phyloP scores from a whole-genome alignment of 2,329 filamentous ascomycete species.

The Neopestalotiopsis sp. region DNA sequence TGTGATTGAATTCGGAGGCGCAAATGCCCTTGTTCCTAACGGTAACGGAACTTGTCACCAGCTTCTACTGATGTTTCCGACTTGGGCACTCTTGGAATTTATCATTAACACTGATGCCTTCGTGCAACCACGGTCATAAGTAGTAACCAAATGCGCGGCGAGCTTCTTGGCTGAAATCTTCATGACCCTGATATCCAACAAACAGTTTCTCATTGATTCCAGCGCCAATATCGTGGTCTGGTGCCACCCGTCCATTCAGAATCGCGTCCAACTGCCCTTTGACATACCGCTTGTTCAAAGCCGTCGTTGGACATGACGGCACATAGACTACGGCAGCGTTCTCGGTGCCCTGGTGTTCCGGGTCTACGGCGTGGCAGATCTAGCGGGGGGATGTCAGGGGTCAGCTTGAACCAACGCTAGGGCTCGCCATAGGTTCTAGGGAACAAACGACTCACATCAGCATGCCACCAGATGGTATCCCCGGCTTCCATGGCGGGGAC shows the following conservation, averaged over 20 bases:
- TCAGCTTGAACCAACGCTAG: not conserved
- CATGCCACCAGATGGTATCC: slow-evolving; percentile 48
- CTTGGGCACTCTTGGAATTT: too few species aligned
- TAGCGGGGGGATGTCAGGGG: slow-evolving; percentile 11
- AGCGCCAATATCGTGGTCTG: not conserved
- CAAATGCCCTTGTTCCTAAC: too few species aligned
- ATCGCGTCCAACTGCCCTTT: not conserved
- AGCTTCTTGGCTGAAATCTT: not conserved
- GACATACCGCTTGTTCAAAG: slow-evolving; percentile 19
- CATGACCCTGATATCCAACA: slow-evolving; percentile 1
- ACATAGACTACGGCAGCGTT: slow-evolving; percentile 42
- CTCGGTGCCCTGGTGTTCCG: slow-evolving; percentile 38
- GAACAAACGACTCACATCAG: slow-evolving; percentile 36
- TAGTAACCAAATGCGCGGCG: not conserved
- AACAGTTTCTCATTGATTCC: slow-evolving; percentile 16
- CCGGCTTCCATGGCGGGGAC: slow-evolving; percentile 43
- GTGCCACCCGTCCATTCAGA: not conserved
- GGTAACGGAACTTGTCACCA: too few species aligned
- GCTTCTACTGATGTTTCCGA: too few species aligned
- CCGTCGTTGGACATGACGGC: slow-evolving; percentile 40
- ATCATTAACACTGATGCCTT: not conserved
- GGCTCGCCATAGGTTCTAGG: too few species aligned
- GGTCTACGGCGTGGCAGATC: slow-evolving; percentile 45
- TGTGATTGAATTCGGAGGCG: not conserved
- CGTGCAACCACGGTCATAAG: not conserved